phyloP scores from a whole-genome alignment of 2,329 filamentous ascomycete genomes.

The Thelonectria discophora region DNA sequence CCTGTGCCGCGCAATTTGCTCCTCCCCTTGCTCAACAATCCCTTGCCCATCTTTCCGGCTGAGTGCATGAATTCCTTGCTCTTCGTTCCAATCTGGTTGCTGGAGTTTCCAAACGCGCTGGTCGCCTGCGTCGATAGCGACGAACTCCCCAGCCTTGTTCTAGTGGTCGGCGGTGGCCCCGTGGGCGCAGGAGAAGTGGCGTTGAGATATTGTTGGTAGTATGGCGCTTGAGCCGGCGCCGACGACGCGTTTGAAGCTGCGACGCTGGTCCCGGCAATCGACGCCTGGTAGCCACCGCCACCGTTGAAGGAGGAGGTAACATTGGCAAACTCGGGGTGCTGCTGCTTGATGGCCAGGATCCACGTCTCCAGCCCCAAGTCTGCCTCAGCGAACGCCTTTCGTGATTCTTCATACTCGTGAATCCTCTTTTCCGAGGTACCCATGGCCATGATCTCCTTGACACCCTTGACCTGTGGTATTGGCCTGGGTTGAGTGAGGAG shows the following conservation, averaged over 20 bases:
- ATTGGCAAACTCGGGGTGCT: conserved; percentile 59
- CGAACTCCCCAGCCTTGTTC: conserved; percentile 48
- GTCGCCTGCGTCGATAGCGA: conserved; percentile 51
- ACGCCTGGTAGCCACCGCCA: conserved; percentile 27
- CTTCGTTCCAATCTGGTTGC: conserved; percentile 77
- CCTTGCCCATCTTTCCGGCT: conserved; percentile 89
- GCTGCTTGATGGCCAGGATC: conserved; percentile 57
- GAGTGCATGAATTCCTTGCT: conserved; percentile 89
- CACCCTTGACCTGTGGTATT: conserved; percentile 58
- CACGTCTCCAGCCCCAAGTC: conserved; percentile 77
- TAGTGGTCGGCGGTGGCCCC: conserved; percentile 43
- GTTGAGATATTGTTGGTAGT: conserved; percentile 66
- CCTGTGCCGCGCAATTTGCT: conserved; percentile 78
- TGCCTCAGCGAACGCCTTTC: conserved; percentile 73
- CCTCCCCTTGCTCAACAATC: conserved; percentile 88
- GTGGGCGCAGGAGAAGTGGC: conserved; percentile 47
- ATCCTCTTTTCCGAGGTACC: conserved; percentile 74
- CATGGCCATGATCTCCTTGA: conserved; percentile 81
- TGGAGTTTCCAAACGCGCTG: conserved; percentile 61
- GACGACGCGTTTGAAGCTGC: conserved; percentile 38
- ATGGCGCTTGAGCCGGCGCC: conserved; percentile 54
- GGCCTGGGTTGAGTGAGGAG: conserved; percentile 26
- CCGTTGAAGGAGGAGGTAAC: conserved; percentile 45
- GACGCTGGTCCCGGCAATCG: conserved; percentile 30
- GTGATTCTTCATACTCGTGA: conserved; percentile 75